phyloP scores from a whole-genome alignment of 768 basidiomycete species.

The Mycena rosella region DNA sequence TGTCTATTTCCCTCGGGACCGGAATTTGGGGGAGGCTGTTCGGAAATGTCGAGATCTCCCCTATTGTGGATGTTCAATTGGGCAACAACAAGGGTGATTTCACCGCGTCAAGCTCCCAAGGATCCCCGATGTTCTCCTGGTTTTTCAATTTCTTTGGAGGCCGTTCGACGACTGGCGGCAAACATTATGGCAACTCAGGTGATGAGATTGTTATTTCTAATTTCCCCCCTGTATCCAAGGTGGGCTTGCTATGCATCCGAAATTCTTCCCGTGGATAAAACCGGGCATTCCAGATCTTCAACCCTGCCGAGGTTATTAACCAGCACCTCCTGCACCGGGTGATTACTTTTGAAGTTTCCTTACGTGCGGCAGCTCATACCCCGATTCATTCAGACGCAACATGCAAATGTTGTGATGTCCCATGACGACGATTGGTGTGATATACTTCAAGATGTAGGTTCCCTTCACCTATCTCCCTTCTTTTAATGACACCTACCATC shows the following conservation, averaged over 20 bases:
- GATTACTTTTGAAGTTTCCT: too few relatives aligned
- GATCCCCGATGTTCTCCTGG: background rate
- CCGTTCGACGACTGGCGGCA: too few relatives aligned
- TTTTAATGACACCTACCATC: background rate
- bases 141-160: too few relatives aligned
- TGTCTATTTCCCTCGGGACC: background rate
- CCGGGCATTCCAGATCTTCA: slow-evolving; percentile 5
- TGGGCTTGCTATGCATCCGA: too few relatives aligned
- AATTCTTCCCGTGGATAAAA: too few relatives aligned
- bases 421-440: slow-evolving; percentile 18
- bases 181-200: too few relatives aligned
- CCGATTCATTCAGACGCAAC: background rate
- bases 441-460: slow-evolving; percentile 15
- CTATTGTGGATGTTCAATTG: too few relatives aligned
- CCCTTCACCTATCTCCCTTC: background rate
- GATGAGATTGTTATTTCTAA: too few relatives aligned
- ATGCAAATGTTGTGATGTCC: slow-evolving; percentile 12
- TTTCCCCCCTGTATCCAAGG: too few relatives aligned
- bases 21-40: slow-evolving; percentile 6
- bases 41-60: background rate
- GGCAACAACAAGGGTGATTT: too few relatives aligned
- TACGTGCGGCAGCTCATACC: background rate
- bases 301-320: slow-evolving; percentile 14
- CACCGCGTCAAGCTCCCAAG: too few relatives aligned
- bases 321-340: slow-evolving; percentile 6